Base-by-base conservation (phyloP, 2,329 filamentous ascomycete genomes). In the Pseudogymnoascus sp. region DNA sequence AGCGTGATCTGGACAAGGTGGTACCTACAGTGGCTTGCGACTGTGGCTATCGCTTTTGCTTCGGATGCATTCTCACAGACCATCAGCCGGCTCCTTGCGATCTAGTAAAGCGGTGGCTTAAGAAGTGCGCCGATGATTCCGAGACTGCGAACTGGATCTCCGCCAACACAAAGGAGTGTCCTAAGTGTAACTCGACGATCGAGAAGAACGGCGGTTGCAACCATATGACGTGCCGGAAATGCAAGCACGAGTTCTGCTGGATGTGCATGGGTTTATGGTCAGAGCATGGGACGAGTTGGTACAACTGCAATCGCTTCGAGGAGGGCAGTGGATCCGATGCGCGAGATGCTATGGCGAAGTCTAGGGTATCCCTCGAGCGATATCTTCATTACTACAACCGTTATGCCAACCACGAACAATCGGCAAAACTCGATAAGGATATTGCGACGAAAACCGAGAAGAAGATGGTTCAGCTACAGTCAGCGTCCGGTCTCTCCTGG, bases 251-350 rank as follows among this genome's bases (percentile, higher is more conserved):
- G 73, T 97, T 99, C 73, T 99, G 95, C 78, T 99, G 95, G 95
- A 97, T 99, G 90, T 99, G 95, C 73, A 99, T 99, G 95, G 95
- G 95, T 0, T 80, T 96, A 0, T 99, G 95, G 95, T 96, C 92
- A 0, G 95, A 99, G 76, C 95, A 99, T 74, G 95, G 95, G 67
- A 99, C 93, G 3, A 96, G 91, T 77, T 99, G 95, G 95, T 99
- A 99, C 80, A 99, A 96, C 76, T 99, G 95, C 82, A 99, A 96
- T 74, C 84, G 95, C 7, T 99, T 89, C 71, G 95, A 99, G 73
- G 95, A 97, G 78, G 97, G 95, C 81, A 96, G 91, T 68, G 95
- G 95, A 1, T 82, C 86, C 0, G 93, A 97, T 64, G 95, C 95
- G 4, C 84, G 95, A 37, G 92, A 96, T 74, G 92, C 91, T 1